Percentiles rank a stretch among this genome's conserved stretches.
These are phyloP conservation scores for Suhomyces kilbournensis DNA, from an alignment of 805 yeast genomes.

Conservation along the genomic window DNA sequence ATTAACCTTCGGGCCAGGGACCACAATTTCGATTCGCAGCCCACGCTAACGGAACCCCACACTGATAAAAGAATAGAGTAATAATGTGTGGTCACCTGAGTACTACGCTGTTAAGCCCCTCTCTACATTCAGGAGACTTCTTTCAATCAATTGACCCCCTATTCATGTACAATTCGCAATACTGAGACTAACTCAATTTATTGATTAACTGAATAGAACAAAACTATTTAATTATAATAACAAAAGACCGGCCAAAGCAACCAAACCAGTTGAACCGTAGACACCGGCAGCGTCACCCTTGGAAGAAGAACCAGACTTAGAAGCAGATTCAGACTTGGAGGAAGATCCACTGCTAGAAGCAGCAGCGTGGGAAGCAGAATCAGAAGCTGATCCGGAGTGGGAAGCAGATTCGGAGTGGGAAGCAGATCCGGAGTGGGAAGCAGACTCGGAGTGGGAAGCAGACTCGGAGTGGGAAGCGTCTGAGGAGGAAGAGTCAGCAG, in stretches of 20 bases:
- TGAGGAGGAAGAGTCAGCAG: constrained; percentile 10
- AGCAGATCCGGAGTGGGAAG: constrained; percentile 11
- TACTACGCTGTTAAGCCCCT: neutral
- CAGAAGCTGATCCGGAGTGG: constrained; percentile 9
- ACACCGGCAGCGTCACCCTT: constrained; percentile 10
- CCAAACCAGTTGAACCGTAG: constrained; percentile 21
- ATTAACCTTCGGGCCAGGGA: neutral
- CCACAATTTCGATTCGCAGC: neutral
- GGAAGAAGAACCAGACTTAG: constrained; percentile 17
- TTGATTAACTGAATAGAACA: neutral
- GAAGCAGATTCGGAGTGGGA: constrained; percentile 13
- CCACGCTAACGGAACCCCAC: neutral
- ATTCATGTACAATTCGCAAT: neutral
- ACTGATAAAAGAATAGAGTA: neutral
- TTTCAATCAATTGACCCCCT: neutral
- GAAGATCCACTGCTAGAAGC: constrained; percentile 11
- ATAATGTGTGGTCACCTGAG: neutral
- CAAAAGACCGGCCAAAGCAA: constrained; percentile 24
- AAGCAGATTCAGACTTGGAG: constrained; percentile 7
- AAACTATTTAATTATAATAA: constrained; percentile 16
- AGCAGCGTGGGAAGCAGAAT: constrained; percentile 8
- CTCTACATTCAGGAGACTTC: neutral
- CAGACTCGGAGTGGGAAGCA: constrained; percentile 8
- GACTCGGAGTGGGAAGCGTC: constrained; percentile 11
- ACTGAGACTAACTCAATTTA: neutral